These are phyloP conservation scores for Meyerozyma carpophila DNA, from an alignment of 1,139 yeast genomes.

Conservation along the genomic window DNA sequence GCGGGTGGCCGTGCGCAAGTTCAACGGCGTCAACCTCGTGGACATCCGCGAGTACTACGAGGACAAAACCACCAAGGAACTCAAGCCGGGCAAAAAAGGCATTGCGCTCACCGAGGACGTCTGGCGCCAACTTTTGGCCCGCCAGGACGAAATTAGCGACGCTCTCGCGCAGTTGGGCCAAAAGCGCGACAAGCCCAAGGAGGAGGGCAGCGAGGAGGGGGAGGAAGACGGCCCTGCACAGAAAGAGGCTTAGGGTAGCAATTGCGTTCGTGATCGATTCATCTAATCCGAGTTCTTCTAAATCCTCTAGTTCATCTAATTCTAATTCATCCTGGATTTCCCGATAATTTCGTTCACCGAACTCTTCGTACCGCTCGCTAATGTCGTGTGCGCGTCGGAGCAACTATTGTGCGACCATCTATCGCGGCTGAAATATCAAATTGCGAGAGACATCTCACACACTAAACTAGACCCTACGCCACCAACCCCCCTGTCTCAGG, in stretches of 20 bases:
- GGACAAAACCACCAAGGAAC: slow-evolving; percentile 53
- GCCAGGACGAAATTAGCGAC: slow-evolving; percentile 50
- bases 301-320: too few species aligned
- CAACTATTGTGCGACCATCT: not conserved
- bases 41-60: slow-evolving; percentile 80
- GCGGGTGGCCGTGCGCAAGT: slow-evolving; percentile 65
- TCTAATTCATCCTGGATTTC: too few species aligned
- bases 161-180: slow-evolving; percentile 49
- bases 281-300: too few species aligned
- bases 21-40: slow-evolving; percentile 57
- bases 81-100: slow-evolving; percentile 81
- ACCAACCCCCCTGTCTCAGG: too few species aligned
- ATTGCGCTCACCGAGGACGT: slow-evolving; percentile 69
- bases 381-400: not conserved
- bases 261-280: not conserved
- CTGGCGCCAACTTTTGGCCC: slow-evolving; percentile 54
- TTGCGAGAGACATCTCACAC: too few species aligned
- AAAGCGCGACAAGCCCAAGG: slow-evolving; percentile 5
- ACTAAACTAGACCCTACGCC: too few species aligned
- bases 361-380: too few species aligned
- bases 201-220: slow-evolving; percentile 3
- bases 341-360: too few species aligned
- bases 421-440: not conserved
- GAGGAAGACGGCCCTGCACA: slow-evolving; percentile 6
- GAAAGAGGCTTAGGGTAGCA: slow-evolving; percentile 1